These are phyloP conservation scores for Cydonia oblonga DNA, from an alignment of 331 rosid genomes.

Conservation along the genomic window DNA sequence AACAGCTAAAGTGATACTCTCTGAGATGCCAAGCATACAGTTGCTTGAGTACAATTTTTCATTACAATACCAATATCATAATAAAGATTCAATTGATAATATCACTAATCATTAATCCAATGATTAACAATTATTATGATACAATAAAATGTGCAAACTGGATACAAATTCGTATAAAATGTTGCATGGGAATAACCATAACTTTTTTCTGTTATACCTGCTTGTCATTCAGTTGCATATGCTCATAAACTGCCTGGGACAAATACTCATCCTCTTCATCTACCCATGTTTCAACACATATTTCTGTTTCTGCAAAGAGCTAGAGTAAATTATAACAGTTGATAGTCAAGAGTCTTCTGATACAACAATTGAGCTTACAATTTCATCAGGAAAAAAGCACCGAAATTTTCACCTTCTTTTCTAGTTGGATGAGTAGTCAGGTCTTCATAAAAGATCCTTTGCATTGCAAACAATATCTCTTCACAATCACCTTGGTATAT, in stretches of 20 bases:
- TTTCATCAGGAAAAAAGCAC: background rate
- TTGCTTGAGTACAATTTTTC: background rate
- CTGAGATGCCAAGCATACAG: background rate
- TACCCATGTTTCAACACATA: conserved; percentile 46
- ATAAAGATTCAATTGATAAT: background rate
- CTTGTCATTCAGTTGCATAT: conserved; percentile 59
- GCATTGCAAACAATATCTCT: conserved; percentile 69
- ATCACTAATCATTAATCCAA: background rate
- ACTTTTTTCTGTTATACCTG: conserved; percentile 29
- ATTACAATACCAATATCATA: background rate
- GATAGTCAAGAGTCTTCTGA: background rate
- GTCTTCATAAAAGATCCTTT: conserved; percentile 70
- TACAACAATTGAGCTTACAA: background rate
- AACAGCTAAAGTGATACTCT: background rate
- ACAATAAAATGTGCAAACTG: background rate
- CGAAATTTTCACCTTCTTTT: conserved; percentile 30
- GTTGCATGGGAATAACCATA: background rate
- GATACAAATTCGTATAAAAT: background rate
- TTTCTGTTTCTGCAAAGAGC: conserved; percentile 34
- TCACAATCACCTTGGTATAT: conserved; percentile 54
- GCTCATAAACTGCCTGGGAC: conserved; percentile 63
- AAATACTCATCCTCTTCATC: conserved; percentile 72
- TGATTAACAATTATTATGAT: background rate
- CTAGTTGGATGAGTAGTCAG: conserved; percentile 23
- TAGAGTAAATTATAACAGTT: background rate